phyloP scores from a whole-genome alignment of 2,329 filamentous ascomycete genomes.

The Emericellopsis atlantica region DNA sequence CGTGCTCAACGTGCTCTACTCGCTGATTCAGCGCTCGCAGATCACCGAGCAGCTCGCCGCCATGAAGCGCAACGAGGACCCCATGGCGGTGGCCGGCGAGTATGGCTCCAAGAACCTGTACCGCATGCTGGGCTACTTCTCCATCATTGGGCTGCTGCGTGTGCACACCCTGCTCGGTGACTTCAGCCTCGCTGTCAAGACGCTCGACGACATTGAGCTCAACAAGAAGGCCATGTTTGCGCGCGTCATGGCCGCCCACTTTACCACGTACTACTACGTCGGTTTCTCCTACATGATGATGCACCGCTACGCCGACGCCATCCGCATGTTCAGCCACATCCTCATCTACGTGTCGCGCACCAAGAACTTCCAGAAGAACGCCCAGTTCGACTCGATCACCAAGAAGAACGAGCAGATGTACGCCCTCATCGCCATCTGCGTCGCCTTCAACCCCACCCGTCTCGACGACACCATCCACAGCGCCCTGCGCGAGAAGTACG shows the following conservation, averaged over 20 bases:
- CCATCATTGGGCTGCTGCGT: conserved; percentile 90
- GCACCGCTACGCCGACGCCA: conserved; percentile 97
- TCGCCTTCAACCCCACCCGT: conserved; percentile 92
- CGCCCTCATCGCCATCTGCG: conserved; percentile 95
- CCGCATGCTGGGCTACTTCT: conserved; percentile 98
- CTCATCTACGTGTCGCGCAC: conserved; percentile 96
- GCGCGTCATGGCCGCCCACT: conserved; percentile 97
- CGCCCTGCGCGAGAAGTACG: conserved; percentile 95
- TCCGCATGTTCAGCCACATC: conserved; percentile 99
- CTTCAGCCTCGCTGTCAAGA: conserved; percentile 97
- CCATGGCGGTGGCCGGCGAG: conserved; percentile 77
- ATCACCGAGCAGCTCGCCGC: conserved; percentile 95
- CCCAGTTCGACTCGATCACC: conserved; percentile 94
- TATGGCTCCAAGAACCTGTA: conserved; percentile 92
- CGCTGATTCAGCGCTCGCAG: conserved; percentile 93
- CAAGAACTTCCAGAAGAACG: conserved; percentile 99
- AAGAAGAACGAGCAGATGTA: conserved; percentile 99
- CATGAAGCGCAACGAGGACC: conserved; percentile 88
- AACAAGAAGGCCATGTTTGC: conserved; percentile 99
- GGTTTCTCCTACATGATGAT: conserved; percentile 99
- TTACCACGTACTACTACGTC: conserved; percentile 99
- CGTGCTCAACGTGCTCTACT: conserved; percentile 98
- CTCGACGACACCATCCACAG: conserved; percentile 99
- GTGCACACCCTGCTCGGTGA: conserved; percentile 95
- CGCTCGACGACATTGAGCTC: conserved; percentile 96